Evolutionary conservation across 306 rosid genomes (phyloP), one percentile per base, ranked within the genome.

Genomic region (Quercus dentata): DNA sequence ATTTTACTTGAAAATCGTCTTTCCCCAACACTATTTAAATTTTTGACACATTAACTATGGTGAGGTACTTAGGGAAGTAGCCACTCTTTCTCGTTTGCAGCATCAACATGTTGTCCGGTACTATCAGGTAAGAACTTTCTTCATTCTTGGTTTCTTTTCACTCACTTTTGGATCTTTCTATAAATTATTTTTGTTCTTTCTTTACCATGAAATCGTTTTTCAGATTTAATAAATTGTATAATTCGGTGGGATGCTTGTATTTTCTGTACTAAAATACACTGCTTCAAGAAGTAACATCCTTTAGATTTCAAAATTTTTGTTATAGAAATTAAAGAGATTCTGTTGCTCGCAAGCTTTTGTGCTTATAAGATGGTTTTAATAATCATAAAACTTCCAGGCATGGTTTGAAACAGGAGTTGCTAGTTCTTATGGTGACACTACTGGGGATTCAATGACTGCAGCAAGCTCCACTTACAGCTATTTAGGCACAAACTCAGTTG

Each of bases 11-110:
- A 20, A 77, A 52, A 44, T 74, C 2, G 13, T 57, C 58, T 79
- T 78, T 56, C 14, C 35, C 49, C 30, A 51, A 79, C 72, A 3
- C 73, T 71, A 56, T 73, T 58, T 57, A 80, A 81, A 64, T 78
- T 71, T 56, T 79, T 82, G 70, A 14, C 64, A 69, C 51, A 69
- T 70, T 9, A 79, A 75, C 68, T 76, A 76, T 89, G 76, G 81
- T 14, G 89, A 49, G 80, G 88, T 87, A 82, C 72, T 79, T 85
- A 92, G 99, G 90, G 99, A 94, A 85, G 99, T 94, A 27, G 97
- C 99, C 25, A 94, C 99, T 56, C 99, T 94, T 83, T 90, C 99
- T 61, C 99, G 99, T 78, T 83, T 94, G 87, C 99, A 94, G 84
- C 99, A 94, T 82, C 99, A 88, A 74, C 97, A 94, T 63, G 97